These are phyloP conservation scores for Pseudopithomyces maydicus DNA, from an alignment of 2,329 filamentous ascomycete genomes.

Conservation along the genomic window DNA sequence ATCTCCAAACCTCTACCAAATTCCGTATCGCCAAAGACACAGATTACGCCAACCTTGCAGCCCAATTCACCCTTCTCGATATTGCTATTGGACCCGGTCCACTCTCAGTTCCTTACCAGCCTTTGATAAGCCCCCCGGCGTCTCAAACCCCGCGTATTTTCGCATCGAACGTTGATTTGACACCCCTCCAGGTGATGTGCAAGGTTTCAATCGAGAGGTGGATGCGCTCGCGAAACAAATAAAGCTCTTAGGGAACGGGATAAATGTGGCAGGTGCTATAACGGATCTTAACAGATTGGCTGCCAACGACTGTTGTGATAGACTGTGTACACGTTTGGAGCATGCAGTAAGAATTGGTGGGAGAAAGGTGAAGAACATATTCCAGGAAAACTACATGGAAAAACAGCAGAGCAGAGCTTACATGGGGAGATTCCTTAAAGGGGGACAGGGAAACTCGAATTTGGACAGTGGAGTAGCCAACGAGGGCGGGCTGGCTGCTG, in stretches of 20 bases:
- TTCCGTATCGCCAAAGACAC: conserved; percentile 62
- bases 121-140: conserved; percentile 29
- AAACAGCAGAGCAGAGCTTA: conserved; percentile 15
- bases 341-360: conserved; percentile 70
- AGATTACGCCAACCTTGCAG: conserved; percentile 71
- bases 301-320: conserved; percentile 76
- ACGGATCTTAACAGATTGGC: conserved; percentile 65
- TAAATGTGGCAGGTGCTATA: conserved; percentile 72
- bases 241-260: conserved; percentile 60
- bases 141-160: conserved; percentile 26
- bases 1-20: conserved; percentile 45
- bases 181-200: conserved; percentile 41
- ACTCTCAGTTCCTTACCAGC: conserved; percentile 34
- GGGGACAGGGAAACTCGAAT: neutral
- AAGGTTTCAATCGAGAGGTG: conserved; percentile 70
- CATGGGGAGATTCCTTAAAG: neutral
- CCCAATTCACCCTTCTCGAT: conserved; percentile 71
- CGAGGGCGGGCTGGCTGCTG: neutral
- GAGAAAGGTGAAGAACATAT: conserved; percentile 44
- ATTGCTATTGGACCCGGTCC: conserved; percentile 72
- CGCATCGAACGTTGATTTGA: conserved; percentile 11
- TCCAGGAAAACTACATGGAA: conserved; percentile 53
- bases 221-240: conserved; percentile 64
- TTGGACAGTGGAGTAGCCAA: neutral
- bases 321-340: conserved; percentile 73